Conservation (phyloP, 345 rosid genomes). For the Corchorus capsularis region DNA sequence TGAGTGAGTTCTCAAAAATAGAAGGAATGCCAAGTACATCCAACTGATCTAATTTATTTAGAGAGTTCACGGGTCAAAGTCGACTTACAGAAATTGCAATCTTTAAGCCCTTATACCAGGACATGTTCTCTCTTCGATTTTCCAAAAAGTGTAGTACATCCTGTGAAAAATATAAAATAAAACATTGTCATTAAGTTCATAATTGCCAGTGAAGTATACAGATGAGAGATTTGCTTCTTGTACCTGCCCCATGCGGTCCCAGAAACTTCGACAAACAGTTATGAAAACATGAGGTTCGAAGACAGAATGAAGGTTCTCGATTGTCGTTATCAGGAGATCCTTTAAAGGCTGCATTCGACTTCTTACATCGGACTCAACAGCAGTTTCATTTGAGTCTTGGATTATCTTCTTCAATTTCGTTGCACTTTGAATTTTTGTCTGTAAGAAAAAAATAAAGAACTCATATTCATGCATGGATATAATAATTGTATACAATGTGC, state of each 20-base stretch:
- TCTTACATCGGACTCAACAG: slow-evolving; percentile 71
- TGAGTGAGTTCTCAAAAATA: background rate
- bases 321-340: slow-evolving; percentile 65
- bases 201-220: background rate
- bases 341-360: slow-evolving; percentile 72
- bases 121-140: slow-evolving; percentile 74
- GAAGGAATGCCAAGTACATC: background rate
- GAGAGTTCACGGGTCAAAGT: background rate
- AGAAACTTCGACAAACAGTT: slow-evolving; percentile 68
- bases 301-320: slow-evolving; percentile 62
- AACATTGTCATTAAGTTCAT: background rate
- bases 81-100: slow-evolving; percentile 78
- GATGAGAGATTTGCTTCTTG: background rate
- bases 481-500: background rate
- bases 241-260: slow-evolving; percentile 96
- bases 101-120: slow-evolving; percentile 88
- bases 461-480: background rate
- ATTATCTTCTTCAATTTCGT: slow-evolving; percentile 90
- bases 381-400: slow-evolving; percentile 74
- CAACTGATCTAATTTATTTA: background rate
- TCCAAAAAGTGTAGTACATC: slow-evolving; percentile 80
- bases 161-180: slow-evolving; percentile 34
- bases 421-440: slow-evolving; percentile 78
- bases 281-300: slow-evolving; percentile 76
- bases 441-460: slow-evolving; percentile 13